Evolutionary conservation across 2,329 filamentous ascomycete species (phyloP).

Genomic region (Ramichloridium luteum): DNA sequence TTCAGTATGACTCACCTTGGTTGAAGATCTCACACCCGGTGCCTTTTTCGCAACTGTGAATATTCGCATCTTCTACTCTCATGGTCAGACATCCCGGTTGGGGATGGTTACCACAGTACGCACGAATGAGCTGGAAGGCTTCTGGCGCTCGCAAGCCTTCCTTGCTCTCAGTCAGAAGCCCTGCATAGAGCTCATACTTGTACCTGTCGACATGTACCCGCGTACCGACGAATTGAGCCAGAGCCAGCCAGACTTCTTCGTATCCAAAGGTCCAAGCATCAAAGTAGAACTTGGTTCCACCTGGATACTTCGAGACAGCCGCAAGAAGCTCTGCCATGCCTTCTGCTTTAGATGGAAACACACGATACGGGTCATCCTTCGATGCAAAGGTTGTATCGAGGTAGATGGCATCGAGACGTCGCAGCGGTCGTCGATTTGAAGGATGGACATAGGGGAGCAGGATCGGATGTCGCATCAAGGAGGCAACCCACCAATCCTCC

Average conservation of each 20-base stretch:
- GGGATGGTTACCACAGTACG: constrained; percentile 57
- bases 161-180: constrained; percentile 38
- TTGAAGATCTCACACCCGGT: constrained; percentile 45
- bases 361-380: constrained; percentile 35
- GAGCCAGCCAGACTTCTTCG: constrained; percentile 78
- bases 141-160: constrained; percentile 37
- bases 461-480: constrained; percentile 56
- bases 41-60: constrained; percentile 80
- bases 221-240: constrained; percentile 57
- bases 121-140: constrained; percentile 58
- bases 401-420: constrained; percentile 67
- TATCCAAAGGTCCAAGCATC: constrained; percentile 89
- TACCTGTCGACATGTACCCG: constrained; percentile 76
- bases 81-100: constrained; percentile 61
- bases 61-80: constrained; percentile 42
- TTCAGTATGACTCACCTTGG: constrained; percentile 18
- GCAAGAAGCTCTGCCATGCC: constrained; percentile 62
- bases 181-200: constrained; percentile 58
- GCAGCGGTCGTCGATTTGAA: constrained; percentile 42
- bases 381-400: constrained; percentile 72
- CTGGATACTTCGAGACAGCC: constrained; percentile 56
- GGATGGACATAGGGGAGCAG: constrained; percentile 53
- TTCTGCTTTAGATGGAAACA: constrained; percentile 56
- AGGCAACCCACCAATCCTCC: constrained; percentile 75
- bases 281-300: constrained; percentile 69